phyloP scores from a whole-genome alignment of 139 green algal genomes.

The Bryopsis sp. region DNA sequence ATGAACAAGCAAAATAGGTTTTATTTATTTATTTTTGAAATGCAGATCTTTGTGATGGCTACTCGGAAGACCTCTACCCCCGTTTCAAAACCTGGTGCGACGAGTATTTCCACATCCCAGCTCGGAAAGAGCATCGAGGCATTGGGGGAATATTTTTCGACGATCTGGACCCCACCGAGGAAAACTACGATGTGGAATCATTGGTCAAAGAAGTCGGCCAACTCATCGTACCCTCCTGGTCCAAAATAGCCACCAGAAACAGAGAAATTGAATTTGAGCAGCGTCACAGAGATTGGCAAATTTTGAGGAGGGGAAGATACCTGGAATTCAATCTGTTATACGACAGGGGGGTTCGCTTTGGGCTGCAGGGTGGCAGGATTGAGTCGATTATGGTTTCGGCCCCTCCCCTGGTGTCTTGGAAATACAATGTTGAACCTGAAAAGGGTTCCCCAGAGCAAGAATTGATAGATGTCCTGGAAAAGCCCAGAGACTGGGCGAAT shows the following conservation, averaged over 20 bases:
- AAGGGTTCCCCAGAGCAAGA: constrained; percentile 43
- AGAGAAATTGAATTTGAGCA: constrained; percentile 42
- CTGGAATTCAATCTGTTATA: constrained; percentile 99
- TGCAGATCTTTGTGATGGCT: constrained; percentile 63
- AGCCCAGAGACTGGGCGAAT: constrained; percentile 53
- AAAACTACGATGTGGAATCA: constrained; percentile 38
- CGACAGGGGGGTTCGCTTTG: constrained; percentile 88
- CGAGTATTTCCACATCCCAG: constrained; percentile 95
- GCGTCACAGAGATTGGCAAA: constrained; percentile 81
- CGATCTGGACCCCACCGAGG: constrained; percentile 52
- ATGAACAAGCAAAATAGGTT: too few species aligned
- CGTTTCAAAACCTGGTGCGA: constrained; percentile 89
- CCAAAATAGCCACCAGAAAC: constrained; percentile 48
- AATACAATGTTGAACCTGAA: constrained; percentile 64
- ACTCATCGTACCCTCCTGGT: constrained; percentile 65
- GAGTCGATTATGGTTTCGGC: constrained; percentile 96
- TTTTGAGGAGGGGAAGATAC: constrained; percentile 76
- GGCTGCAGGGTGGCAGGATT: constrained; percentile 73
- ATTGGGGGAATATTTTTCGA: constrained; percentile 97
- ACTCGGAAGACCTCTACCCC: constrained; percentile 64
- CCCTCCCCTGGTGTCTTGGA: constrained; percentile 77
- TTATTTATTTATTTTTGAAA: constrained; percentile 16
- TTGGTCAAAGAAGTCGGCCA: constrained; percentile 39
- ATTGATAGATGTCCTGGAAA: constrained; percentile 54
- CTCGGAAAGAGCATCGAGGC: constrained; percentile 84